Evolutionary conservation across 352 stramenopile genomes (phyloP), one percentile per base, ranked within the genome.

Genomic region (Peronosclerospora sorghi): DNA sequence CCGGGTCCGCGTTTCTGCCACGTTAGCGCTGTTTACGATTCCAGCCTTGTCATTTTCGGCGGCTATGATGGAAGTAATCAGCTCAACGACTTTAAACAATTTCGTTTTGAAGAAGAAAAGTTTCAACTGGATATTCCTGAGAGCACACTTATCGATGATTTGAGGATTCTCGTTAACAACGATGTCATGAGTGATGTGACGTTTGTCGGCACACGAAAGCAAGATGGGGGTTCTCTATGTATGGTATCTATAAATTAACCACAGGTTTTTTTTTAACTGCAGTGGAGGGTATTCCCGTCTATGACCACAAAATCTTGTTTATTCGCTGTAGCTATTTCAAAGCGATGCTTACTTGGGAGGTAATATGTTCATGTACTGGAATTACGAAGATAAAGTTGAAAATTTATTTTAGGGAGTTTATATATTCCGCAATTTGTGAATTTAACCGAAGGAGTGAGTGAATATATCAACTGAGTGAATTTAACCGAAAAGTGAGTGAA

Each of bases 1-100:
- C 90, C 90, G 15, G 86, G 85, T 8, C 85, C 96, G 62, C 81
- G 95, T 18, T 99, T 99, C 56, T 99, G 95, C 56, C 95, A 98
- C 54, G 94, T 97, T 12, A 95, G 76, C 1, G 84, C 81, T 15
- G 76, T 96, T 15, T 87, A 97, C 53, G 83, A 97, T 47, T 79
- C 86, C 39, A 89, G 64, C 9, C 64, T 98, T 26, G 96, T 96
- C 53, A 76, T 98, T 18, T 98, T 95, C 47, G 85, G 85, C 35
- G 93, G 96, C 1, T 99, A 99, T 62, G 94, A 98, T 63, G 95
- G 95, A 35, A 89, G 81, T 32, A 88, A 74, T 46, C 83, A 94
- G 7, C 65, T 98, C 12, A 97, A 97, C 54, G 95, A 98, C 50
- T 97, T 97, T 43, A 88, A 95, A 48, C 67, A 95, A 39, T 95